Conservation (phyloP, 2,329 filamentous ascomycete genomes). For the Dactylellina drechsleri region DNA sequence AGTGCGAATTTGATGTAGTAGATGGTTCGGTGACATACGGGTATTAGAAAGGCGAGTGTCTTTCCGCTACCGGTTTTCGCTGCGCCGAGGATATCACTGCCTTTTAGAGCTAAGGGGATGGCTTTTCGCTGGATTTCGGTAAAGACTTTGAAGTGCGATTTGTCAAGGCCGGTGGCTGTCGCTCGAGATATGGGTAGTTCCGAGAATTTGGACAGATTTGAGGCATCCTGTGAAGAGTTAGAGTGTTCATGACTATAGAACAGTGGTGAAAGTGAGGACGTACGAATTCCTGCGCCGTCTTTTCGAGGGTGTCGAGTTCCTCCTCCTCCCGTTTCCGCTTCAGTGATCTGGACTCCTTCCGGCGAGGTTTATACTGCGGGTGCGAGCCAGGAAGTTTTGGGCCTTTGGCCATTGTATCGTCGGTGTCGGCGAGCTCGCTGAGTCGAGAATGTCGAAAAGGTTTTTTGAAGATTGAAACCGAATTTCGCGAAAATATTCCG, state of each 20-base stretch:
- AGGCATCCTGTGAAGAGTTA: slow-evolving; percentile 67
- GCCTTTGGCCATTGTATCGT: slow-evolving; percentile 41
- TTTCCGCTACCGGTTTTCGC: slow-evolving; percentile 97
- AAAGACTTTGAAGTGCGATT: slow-evolving; percentile 86
- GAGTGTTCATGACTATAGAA: background rate
- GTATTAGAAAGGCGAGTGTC: slow-evolving; percentile 90
- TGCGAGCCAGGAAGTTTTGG: slow-evolving; percentile 35
- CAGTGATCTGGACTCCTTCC: slow-evolving; percentile 57
- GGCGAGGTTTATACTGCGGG: slow-evolving; percentile 42
- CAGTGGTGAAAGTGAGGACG: slow-evolving; percentile 45
- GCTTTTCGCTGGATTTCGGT: slow-evolving; percentile 92
- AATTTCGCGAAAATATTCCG: slow-evolving; percentile 53
- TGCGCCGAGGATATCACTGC: slow-evolving; percentile 87
- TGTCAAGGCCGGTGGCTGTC: slow-evolving; percentile 80
- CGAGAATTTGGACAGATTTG: slow-evolving; percentile 74
- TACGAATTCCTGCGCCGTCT: slow-evolving; percentile 63
- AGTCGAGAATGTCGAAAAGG: background rate
- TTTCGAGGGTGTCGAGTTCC: slow-evolving; percentile 62
- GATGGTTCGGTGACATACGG: slow-evolving; percentile 62
- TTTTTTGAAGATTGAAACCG: slow-evolving; percentile 14
- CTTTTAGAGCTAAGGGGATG: slow-evolving; percentile 87
- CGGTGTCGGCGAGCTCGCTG: background rate
- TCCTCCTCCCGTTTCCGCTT: slow-evolving; percentile 64
- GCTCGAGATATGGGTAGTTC: slow-evolving; percentile 86
- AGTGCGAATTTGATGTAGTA: background rate